These are phyloP conservation scores for Artemisia annua DNA, from an alignment of 129 eudicot species.

Conservation along the genomic window DNA sequence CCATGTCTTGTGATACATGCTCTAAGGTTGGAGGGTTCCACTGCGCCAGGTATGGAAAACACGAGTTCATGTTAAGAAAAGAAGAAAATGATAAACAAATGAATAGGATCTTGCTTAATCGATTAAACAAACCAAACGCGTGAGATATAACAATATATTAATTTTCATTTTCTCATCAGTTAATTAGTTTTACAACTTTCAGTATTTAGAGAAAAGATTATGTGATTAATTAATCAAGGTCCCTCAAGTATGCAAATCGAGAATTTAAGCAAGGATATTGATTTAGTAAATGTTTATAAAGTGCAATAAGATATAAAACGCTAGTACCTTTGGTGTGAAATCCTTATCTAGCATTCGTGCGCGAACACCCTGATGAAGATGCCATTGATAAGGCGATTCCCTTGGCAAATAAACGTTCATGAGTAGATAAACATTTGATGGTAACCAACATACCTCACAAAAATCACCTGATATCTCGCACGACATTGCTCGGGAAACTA, in stretches of 20 bases:
- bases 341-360: constrained; percentile 15
- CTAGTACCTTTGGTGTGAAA: constrained; percentile 12
- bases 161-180: too few species aligned
- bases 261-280: background rate
- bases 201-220: too few species aligned
- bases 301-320: background rate
- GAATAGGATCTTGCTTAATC: too few species aligned
- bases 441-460: constrained; percentile 49
- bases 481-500: constrained; percentile 64
- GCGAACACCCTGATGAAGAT: constrained; percentile 12
- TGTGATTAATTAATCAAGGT: too few species aligned
- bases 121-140: too few species aligned
- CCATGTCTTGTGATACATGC: constrained; percentile 12
- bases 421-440: background rate
- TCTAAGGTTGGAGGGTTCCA: constrained; percentile 8
- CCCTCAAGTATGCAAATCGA: background rate
- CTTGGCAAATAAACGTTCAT: background rate
- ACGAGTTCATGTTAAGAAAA: background rate
- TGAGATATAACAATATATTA: too few species aligned
- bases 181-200: too few species aligned
- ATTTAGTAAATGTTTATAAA: background rate
- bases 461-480: constrained; percentile 60
- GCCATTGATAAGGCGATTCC: background rate
- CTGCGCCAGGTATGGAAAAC: background rate
- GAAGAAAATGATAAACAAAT: too few species aligned